phyloP scores from a whole-genome alignment of 345 rosid genomes.

The Sisymbrium altissimum region DNA sequence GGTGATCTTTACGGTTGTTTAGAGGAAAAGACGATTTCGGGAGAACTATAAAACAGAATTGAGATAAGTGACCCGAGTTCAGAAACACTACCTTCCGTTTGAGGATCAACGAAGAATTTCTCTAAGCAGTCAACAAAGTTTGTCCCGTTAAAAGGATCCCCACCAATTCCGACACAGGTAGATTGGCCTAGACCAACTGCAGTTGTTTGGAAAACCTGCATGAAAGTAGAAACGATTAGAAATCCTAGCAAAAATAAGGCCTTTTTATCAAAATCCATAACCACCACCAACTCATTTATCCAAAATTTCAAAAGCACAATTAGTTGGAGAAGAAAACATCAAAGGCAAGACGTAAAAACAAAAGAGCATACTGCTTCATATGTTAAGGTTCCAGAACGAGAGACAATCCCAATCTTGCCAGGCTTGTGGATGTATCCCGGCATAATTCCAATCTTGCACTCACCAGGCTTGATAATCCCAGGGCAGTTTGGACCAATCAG shows the following conservation, averaged over 20 bases:
- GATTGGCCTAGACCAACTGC: slow-evolving; percentile 95
- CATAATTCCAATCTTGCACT: slow-evolving; percentile 95
- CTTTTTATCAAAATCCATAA: background rate
- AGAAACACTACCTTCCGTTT: slow-evolving; percentile 75
- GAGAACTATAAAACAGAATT: background rate
- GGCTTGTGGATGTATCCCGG: slow-evolving; percentile 99
- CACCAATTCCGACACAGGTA: slow-evolving; percentile 95
- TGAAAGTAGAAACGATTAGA: background rate
- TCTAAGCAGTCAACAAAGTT: slow-evolving; percentile 86
- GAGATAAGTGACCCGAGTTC: background rate
- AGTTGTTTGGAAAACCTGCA: slow-evolving; percentile 96
- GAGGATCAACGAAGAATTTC: slow-evolving; percentile 85
- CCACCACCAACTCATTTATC: background rate
- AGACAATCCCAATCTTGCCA: slow-evolving; percentile 89
- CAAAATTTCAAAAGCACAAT: background rate
- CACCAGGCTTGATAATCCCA: slow-evolving; percentile 94
- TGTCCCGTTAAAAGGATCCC: slow-evolving; percentile 97
- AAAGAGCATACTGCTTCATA: slow-evolving; percentile 85
- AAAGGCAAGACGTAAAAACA: background rate
- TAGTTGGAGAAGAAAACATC: background rate
- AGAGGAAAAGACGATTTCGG: background rate
- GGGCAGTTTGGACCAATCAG: slow-evolving; percentile 98
- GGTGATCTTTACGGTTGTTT: background rate
- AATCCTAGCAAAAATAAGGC: background rate
- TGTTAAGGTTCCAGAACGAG: slow-evolving; percentile 95